A percentile compares a stretch with the other conserved stretches of the same genome.
These are phyloP conservation scores for Orychophragmus violaceus DNA, from an alignment of 345 rosid genomes.

Conservation along the genomic window DNA sequence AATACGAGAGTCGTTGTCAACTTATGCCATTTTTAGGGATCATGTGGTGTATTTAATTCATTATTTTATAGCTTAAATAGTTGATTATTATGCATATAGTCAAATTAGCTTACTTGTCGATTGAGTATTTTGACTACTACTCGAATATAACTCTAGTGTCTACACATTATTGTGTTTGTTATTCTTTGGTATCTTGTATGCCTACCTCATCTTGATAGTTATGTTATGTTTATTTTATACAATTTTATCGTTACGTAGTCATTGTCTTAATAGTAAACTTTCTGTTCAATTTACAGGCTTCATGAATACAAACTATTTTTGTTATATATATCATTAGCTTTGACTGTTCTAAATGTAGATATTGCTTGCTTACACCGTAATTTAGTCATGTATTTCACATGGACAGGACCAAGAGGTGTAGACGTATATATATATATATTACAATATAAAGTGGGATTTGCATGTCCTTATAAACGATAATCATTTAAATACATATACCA, in stretches of 20 bases:
- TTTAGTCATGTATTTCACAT: constrained; percentile 31
- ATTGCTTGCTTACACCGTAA: constrained; percentile 28
- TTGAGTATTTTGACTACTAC: constrained; percentile 20
- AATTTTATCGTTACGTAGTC: constrained; percentile 8
- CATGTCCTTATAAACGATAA: not conserved
- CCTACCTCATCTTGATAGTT: not conserved
- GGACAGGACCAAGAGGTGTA: not conserved
- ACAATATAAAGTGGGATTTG: not conserved
- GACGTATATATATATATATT: not conserved
- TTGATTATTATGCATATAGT: constrained; percentile 13
- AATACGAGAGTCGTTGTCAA: constrained; percentile 18
- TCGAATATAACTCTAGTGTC: constrained; percentile 1
- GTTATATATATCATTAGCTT: not conserved
- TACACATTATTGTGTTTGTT: constrained; percentile 16
- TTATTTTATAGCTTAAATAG: not conserved
- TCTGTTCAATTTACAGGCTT: constrained; percentile 3
- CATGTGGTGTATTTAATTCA: not conserved
- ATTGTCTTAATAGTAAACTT: constrained; percentile 14
- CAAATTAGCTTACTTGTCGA: constrained; percentile 31
- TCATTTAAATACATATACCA: not conserved
- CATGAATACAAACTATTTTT: not conserved
- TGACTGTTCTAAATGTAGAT: constrained; percentile 20
- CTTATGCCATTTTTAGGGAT: constrained; percentile 12
- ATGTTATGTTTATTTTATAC: not conserved
- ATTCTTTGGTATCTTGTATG: constrained; percentile 1